Base-by-base conservation (phyloP, 805 yeast species). In the Candida methanosorbosa region DNA sequence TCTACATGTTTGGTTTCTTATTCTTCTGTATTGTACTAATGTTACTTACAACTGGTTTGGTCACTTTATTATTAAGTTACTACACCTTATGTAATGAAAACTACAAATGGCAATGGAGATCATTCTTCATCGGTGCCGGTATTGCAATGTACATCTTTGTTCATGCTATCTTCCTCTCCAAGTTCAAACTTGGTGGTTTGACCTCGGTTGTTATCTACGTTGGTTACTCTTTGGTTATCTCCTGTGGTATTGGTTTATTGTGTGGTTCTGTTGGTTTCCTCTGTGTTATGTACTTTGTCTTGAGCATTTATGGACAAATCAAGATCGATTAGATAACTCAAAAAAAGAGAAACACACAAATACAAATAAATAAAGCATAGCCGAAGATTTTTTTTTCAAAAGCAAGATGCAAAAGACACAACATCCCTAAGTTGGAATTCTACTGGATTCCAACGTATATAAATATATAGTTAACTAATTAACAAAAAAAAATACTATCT, bases 31-130 rank as follows among this genome's bases (percentile, higher is more conserved):
- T 84, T 54, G 43, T 80, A n/a, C 67, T 88, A 52, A 81, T 86
- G 85, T 64, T 84, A 11, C 49, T 81, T 47, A 87, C 96, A 5
- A 81, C 95, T 12, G 68, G 81, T 12, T 67, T 88, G 39, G 86
- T 87, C 21, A 80, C 96, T 0, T 65, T 87, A 17, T 66, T 90
- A 50, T 71, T 86, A 57, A 75, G 81, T 19, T 92, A 92, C 59
- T 81, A 84, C 64, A 72, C 86, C 4, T 69, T 92, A 44, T 85
- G 95, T 54, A 66, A 85, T 33, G 98, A 92, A 56, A 85, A 92
- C 58, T 88, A 94, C 67, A 77, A 78, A 57, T 92, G 98, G 98
- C 97, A 90, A 54, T 92, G 98, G 98, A 78, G 88, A 57, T 75
- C 95, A 4, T 61, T 84, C 47, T 74, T 81, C 49, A 72, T 86